Base-by-base conservation (phyloP, 805 yeast species). In the Lipomyces yamanashiensis region DNA sequence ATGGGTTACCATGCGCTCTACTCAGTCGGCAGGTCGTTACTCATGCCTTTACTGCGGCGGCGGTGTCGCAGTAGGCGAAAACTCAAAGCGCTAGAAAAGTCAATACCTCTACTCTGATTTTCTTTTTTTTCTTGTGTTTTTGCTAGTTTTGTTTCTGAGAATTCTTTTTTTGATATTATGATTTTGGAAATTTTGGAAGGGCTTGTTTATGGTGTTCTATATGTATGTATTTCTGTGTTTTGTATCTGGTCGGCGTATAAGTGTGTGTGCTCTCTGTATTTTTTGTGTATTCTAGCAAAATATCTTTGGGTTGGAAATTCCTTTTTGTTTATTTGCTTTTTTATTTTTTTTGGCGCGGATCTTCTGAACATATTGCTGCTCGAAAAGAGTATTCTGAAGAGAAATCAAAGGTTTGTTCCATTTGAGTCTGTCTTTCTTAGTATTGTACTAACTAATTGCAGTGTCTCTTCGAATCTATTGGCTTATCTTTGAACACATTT, bases 1-100 rank as follows among this genome's bases (percentile, higher is more conserved):
- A 77, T 89, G 97, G 90, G 84, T 91, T 4, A 80, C 90, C 40
- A 92, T 92, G 68, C 40, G 17, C 80, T 81, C 62, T 68, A 69
- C 64, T 73, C 65, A 45, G 75, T 75, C 57, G 71, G 72, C 40
- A 72, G 76, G 71, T 7, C 62, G 58, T 6, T 71, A 71, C 66
- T 19, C 73, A 60, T 87, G 92, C 74, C 74, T 88, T 66, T 84
- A 81, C 64, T 85, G 89, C 73, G 84, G 84, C 45, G 81, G 84
- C 43, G 84, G 79, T 28, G 86, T 85, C 23, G 69, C 69, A 4
- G 69, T 66, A 7, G 69, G 69, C 39, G 69, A 66, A 39, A 64
- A 64, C 52, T 37, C 58, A 9, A 63, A 63, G 51, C 69, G 69
- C 21, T 59, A 33, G 21, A 28, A 36, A 23, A 28, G 43, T 23